These are phyloP conservation scores for Macrolepiota dolichaula DNA, from an alignment of 768 basidiomycete genomes.

Conservation along the genomic window DNA sequence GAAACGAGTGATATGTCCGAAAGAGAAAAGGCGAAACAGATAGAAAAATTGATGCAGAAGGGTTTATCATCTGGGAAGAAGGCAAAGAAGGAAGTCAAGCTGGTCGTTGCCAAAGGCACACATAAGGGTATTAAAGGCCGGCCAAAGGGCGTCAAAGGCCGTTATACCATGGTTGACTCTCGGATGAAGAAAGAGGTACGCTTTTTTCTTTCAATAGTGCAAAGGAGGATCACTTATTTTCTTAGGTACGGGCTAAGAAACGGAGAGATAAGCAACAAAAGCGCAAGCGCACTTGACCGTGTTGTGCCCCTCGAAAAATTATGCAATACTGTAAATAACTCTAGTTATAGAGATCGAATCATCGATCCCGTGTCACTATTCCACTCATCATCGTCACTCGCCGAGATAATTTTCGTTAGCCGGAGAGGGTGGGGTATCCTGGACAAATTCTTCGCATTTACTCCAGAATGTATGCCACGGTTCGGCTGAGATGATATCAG, in stretches of 20 bases:
- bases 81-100: slow-evolving; percentile 69
- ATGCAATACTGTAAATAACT: background rate
- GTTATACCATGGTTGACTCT: slow-evolving; percentile 92
- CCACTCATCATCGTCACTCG: background rate
- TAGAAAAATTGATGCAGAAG: slow-evolving; percentile 88
- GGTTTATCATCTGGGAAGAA: slow-evolving; percentile 67
- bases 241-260: slow-evolving; percentile 79
- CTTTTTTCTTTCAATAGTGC: slow-evolving; percentile 7
- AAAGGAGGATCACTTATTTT: background rate
- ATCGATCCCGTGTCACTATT: background rate
- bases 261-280: slow-evolving; percentile 71
- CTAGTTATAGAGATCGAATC: background rate
- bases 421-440: background rate
- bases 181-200: slow-evolving; percentile 91
- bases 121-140: slow-evolving; percentile 90
- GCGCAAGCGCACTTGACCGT: slow-evolving; percentile 28
- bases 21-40: slow-evolving; percentile 89
- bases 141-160: slow-evolving; percentile 94
- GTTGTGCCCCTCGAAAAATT: background rate
- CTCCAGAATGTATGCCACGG: slow-evolving; percentile 17
- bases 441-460: slow-evolving; percentile 14
- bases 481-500: slow-evolving; percentile 7
- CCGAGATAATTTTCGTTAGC: background rate
- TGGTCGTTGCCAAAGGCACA: slow-evolving; percentile 89
- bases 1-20: slow-evolving; percentile 89